Base-by-base conservation (phyloP, 164 flowering plant species). In the Umbellularia californica region DNA sequence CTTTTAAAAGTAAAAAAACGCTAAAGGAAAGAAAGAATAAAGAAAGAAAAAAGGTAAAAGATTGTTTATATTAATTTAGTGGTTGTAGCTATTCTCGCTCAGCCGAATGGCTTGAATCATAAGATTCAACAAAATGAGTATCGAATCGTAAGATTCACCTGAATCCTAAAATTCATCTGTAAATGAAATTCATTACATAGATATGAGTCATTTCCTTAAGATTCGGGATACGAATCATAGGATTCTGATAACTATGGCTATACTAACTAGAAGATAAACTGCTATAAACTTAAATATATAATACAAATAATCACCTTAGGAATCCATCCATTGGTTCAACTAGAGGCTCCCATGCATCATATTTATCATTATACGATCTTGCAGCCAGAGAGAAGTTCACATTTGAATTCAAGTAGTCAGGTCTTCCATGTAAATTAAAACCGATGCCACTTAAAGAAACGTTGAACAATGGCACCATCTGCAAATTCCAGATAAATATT, bases 391-490 rank as follows among this genome's bases (percentile, higher is more conserved):
- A 92, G 80, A 96, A 92, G 82, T 82, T 90, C 65, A 91, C 83
- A 72, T 87, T 84, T 47, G 97, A 87, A 76, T 81, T 89, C 82
- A 85, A 76, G 81, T 75, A 81, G 73, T 85, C 91, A 24, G 89
- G 73, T 74, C 91, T 83, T 82, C 97, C 94, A 82, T 85, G 94
- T 70, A 91, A 76, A 77, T 82, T 81, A 72, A 92, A 87, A 60
- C 86, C 87, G 23, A 96, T 77, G 70, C 91, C 87, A 81, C 88
- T 81, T 28, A 96, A 70, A 64, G 95, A 94, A 50, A 92, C 22
- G 74, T 94, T 94, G 71, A 87, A 90, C 88, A 96, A 79, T 33
- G 99, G 99, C 69, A 94, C 97, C 97, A 92, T 92, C 99, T 93
- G 90, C 84, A 78, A 69, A 75, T 58, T 71, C 33, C 70, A 75